phyloP scores from a whole-genome alignment of 73 alveolate genomes.

The Paramecium pentaurelia region DNA sequence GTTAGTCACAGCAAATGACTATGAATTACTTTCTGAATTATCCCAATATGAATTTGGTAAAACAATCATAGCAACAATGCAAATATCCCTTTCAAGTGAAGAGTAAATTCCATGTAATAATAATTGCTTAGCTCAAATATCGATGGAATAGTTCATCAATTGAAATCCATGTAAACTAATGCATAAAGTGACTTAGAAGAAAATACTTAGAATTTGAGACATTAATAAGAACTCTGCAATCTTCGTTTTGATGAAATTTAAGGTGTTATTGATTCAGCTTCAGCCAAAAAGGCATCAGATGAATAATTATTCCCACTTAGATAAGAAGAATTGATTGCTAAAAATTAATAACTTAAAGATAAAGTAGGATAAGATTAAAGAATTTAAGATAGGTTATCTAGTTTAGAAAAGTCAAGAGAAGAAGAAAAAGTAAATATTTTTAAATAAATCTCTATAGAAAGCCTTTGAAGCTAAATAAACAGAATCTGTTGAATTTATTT shows the following conservation, averaged over 20 bases:
- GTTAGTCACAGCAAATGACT: constrained; percentile 25
- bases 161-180: background rate
- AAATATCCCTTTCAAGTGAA: background rate
- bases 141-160: background rate
- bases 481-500: constrained; percentile 19
- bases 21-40: background rate
- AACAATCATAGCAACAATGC: constrained; percentile 30
- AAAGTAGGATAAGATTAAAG: constrained; percentile 42
- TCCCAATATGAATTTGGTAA: constrained; percentile 31
- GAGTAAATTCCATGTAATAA: background rate
- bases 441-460: background rate
- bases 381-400: background rate
- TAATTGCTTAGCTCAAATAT: background rate
- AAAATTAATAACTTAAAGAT: constrained; percentile 9
- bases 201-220: constrained; percentile 1
- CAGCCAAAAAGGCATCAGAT: constrained; percentile 31
- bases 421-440: background rate
- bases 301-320: constrained; percentile 3
- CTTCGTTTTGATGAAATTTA: background rate
- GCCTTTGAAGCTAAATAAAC: background rate
- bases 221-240: background rate
- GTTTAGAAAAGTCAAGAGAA: background rate
- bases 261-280: constrained; percentile 19
- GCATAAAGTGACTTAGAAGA: constrained; percentile 38
- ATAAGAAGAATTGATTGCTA: constrained; percentile 20